These are phyloP conservation scores for Heliocybe sulcata DNA, from an alignment of 1,284 basidiomycete genomes.

Conservation along the genomic window DNA sequence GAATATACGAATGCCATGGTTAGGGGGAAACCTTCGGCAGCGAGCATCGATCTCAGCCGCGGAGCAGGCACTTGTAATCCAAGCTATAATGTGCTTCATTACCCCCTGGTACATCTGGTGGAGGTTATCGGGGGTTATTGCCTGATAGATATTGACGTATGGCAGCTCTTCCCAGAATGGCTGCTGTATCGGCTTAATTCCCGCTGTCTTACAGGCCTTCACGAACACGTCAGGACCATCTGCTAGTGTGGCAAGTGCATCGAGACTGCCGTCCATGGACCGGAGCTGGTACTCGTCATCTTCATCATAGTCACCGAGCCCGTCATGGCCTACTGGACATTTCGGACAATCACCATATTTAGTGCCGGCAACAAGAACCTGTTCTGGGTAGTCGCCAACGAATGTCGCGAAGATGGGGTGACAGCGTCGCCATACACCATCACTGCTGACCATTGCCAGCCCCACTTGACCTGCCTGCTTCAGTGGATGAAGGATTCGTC, in stretches of 20 bases:
- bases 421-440: conserved; percentile 15
- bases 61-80: conserved; percentile 11
- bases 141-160: conserved; percentile 23
- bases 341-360: conserved; percentile 12
- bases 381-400: conserved; percentile 18
- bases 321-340: conserved; percentile 6
- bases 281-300: not conserved
- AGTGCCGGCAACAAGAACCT: conserved; percentile 9
- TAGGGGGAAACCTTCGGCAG: conserved; percentile 13
- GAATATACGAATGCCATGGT: conserved; percentile 29
- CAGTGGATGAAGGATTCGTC: conserved; percentile 19
- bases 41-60: conserved; percentile 15
- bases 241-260: conserved; percentile 7
- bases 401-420: conserved; percentile 23
- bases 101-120: conserved; percentile 32
- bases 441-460: conserved; percentile 17
- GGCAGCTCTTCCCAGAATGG: conserved; percentile 34
- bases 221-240: conserved; percentile 3
- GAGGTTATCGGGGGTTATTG: conserved; percentile 33
- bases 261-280: conserved; percentile 1
- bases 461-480: conserved; percentile 19
- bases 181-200: conserved; percentile 11
- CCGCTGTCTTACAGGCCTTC: conserved; percentile 6
- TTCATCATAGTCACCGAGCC: conserved; percentile 3
- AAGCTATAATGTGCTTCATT: conserved; percentile 21